Evolutionary conservation across 2,329 filamentous ascomycete species (phyloP).

Genomic region (Fusarium sterilihyphosum): DNA sequence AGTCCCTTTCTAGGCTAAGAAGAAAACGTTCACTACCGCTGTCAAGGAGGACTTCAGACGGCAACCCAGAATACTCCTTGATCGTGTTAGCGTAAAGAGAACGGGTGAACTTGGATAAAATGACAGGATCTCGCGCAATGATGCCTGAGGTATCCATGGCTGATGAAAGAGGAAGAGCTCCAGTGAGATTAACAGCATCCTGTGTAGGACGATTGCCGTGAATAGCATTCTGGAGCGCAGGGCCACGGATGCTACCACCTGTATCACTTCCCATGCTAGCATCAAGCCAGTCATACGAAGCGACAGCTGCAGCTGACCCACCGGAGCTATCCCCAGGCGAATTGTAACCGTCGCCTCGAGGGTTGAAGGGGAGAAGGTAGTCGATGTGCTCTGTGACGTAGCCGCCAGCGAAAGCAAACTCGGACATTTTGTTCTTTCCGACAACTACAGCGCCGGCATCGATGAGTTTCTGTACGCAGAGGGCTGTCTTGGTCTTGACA

Average conservation of each 20-base stretch:
- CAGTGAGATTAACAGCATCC: conserved; percentile 51
- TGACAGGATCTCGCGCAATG: not conserved
- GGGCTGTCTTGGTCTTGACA: not conserved
- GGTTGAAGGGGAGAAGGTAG: conserved; percentile 56
- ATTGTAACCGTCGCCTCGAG: conserved; percentile 59
- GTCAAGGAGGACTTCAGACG: not conserved
- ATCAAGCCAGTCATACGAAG: conserved; percentile 57
- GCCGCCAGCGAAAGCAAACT: conserved; percentile 17
- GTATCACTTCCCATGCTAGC: conserved; percentile 28
- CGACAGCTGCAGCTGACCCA: conserved; percentile 51
- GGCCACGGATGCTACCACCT: conserved; percentile 54
- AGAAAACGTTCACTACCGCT: not conserved
- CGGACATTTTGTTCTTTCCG: conserved; percentile 23
- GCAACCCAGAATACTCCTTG: not conserved
- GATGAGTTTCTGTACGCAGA: conserved; percentile 8
- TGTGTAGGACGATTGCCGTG: conserved; percentile 57
- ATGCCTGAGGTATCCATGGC: conserved; percentile 50
- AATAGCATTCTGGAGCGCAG: conserved; percentile 53
- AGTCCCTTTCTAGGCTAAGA: not conserved
- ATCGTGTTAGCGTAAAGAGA: not conserved
- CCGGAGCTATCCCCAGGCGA: conserved; percentile 58
- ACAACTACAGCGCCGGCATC: conserved; percentile 21
- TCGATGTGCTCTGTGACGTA: conserved; percentile 40
- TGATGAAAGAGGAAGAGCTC: conserved; percentile 54
- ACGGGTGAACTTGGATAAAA: conserved; percentile 1